Conservation (phyloP, 306 rosid genomes). For the Acmispon strigosus region DNA sequence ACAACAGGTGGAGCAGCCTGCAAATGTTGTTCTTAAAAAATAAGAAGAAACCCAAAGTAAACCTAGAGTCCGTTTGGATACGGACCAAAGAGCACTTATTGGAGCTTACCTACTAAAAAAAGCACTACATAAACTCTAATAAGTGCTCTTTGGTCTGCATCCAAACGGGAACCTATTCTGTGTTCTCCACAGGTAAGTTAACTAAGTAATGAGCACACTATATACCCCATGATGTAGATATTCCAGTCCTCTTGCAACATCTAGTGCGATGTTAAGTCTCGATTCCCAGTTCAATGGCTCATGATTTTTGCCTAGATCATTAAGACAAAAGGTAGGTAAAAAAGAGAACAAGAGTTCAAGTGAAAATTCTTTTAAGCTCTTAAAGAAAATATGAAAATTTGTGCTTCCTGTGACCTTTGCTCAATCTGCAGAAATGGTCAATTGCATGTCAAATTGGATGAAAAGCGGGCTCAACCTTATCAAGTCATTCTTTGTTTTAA, state of each 20-base stretch:
- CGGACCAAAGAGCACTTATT: no score
- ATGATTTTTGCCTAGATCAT: constrained; percentile 37
- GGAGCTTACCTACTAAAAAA: no score
- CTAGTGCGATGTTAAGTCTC: constrained; percentile 70
- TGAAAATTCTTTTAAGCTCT: background rate
- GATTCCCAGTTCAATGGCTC: constrained; percentile 75
- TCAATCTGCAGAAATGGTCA: constrained; percentile 3
- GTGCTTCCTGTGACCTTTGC: background rate
- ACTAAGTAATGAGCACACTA: background rate
- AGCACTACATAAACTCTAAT: no score
- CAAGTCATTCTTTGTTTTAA: background rate
- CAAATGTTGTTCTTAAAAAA: background rate
- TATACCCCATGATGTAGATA: constrained; percentile 94
- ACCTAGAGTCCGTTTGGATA: background rate
- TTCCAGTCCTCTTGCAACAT: constrained; percentile 89
- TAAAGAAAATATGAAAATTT: background rate
- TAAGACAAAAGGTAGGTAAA: background rate
- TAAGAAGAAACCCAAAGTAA: constrained; percentile 10
- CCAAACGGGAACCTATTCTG: background rate
- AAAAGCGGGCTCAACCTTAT: background rate
- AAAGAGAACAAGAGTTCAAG: background rate
- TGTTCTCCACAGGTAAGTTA: background rate
- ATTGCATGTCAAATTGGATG: background rate
- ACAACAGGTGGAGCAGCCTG: constrained; percentile 96
- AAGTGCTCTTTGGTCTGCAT: no score